Evolutionary conservation across 2,329 filamentous ascomycete species (phyloP).

Genomic region (Thielaviopsis punctulata): DNA sequence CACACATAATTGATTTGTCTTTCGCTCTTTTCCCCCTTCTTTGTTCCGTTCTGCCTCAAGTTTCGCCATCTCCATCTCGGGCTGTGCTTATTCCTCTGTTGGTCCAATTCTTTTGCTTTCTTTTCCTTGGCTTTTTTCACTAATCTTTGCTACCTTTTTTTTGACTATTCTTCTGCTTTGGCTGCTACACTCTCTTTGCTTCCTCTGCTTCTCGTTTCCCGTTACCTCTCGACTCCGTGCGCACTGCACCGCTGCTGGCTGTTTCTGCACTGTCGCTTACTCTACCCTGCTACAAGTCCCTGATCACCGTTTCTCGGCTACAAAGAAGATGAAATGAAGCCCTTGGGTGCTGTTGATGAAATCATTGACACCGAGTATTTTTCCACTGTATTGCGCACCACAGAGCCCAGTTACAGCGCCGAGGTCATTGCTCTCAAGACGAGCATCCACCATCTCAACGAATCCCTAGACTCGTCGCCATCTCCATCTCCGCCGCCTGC

Average conservation of each 20-base stretch:
- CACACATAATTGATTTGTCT: background rate
- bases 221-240: background rate
- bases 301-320: background rate
- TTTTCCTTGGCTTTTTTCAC: background rate
- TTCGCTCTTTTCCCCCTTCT: background rate
- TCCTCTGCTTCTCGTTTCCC: background rate
- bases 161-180: background rate
- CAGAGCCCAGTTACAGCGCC: constrained; percentile 5
- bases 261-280: background rate
- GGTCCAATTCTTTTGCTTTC: background rate
- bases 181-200: background rate
- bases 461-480: background rate
- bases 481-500: background rate
- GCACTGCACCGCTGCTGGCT: too few relatives aligned
- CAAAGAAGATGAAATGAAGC: constrained; percentile 10
- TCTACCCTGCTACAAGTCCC: background rate
- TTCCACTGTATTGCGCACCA: constrained; percentile 7
- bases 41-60: background rate
- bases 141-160: background rate
- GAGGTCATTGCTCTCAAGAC: constrained; percentile 9
- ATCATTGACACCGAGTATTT: constrained; percentile 11
- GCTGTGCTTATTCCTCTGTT: background rate
- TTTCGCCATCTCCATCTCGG: background rate
- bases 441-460: constrained; percentile 8
- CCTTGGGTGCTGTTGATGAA: constrained; percentile 6